Base-by-base conservation (phyloP, 768 basidiomycete species). In the Strobilomyces dryophilus region DNA sequence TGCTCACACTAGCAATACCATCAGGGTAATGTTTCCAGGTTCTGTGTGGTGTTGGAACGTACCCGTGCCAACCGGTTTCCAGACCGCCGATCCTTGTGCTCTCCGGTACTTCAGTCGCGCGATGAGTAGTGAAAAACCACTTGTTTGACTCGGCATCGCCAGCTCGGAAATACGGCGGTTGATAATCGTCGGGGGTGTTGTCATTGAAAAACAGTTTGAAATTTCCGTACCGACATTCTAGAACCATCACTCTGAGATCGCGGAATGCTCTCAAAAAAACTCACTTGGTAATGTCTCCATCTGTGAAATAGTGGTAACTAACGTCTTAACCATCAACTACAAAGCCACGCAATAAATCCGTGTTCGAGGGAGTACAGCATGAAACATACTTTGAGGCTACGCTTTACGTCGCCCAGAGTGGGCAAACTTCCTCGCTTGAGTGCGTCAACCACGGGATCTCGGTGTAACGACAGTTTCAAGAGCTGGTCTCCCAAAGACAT, bases 201-300 rank as follows among this genome's bases (percentile, higher is more conserved):
- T 89, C 84, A 14, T 85, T 87, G 66, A 92, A 94, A 65, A 87
- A 91, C 11, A 91, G 70, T 65, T 95, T 94, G 74, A 94, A 90
- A 20, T 86, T 89, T n/a, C 91, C 89, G 62, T 78, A 94, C 32
- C 92, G 85, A 44, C 84, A 84, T 61, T 83, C 90, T 89, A 62
- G 17, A 18, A 36, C 32, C 39, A 36, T 46, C 21, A 55, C 17
- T 42, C 12, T n/a, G 26, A 26, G 27, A 47, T 49, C 48, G 43
- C 5, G 48, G 32, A 56, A 20, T 3, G 49, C 20, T 48, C 10
- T 20, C 37, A 44, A 8, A 56, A n/a, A 18, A 8, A 71, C 82
- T 45, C 64, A 89, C 91, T 84, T 7, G 91, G 91, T 42, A 93
- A 72, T 21, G 76, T 69, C 51, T 92, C 89, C 87, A 92, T 87